Evolutionary conservation across 495 filamentous ascomycete species (phyloP).

Genomic region (Parachaetomium inaequale): DNA sequence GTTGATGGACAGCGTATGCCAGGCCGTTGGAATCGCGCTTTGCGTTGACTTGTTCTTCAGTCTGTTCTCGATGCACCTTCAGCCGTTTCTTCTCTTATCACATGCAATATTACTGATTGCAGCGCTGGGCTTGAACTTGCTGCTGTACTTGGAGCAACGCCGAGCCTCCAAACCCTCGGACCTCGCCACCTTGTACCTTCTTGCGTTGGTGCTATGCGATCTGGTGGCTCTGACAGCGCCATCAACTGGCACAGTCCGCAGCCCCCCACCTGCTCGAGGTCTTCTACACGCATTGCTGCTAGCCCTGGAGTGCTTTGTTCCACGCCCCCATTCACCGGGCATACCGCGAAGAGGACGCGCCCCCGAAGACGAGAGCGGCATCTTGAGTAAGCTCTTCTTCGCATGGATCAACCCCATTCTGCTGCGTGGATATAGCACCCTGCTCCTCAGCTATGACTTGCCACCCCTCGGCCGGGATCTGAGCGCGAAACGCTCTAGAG

Average conservation of each 20-base stretch:
- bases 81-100: no score
- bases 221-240: constrained; percentile 15
- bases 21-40: no score
- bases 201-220: constrained; percentile 14
- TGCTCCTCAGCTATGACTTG: constrained; percentile 47
- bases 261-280: not conserved
- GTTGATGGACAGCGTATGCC: no score
- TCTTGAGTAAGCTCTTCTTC: constrained; percentile 47
- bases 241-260: not conserved
- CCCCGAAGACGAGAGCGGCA: constrained; percentile 48
- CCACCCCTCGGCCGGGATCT: constrained; percentile 46
- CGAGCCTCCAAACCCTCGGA: constrained; percentile 23
- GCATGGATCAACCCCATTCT: constrained; percentile 63
- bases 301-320: constrained; percentile 14
- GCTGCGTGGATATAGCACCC: constrained; percentile 42
- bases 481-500: constrained; percentile 40
- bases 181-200: constrained; percentile 18
- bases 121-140: no score
- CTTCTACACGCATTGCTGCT: not conserved
- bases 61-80: no score
- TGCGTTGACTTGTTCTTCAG: no score
- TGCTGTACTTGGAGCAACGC: no score
- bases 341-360: no score
- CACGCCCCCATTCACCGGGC: not conserved
- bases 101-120: no score